Percentiles rank a stretch among this genome's conserved stretches.
These are phyloP conservation scores for Agaricus sinodeliciosus DNA, from an alignment of 768 basidiomycete genomes.

Conservation along the genomic window DNA sequence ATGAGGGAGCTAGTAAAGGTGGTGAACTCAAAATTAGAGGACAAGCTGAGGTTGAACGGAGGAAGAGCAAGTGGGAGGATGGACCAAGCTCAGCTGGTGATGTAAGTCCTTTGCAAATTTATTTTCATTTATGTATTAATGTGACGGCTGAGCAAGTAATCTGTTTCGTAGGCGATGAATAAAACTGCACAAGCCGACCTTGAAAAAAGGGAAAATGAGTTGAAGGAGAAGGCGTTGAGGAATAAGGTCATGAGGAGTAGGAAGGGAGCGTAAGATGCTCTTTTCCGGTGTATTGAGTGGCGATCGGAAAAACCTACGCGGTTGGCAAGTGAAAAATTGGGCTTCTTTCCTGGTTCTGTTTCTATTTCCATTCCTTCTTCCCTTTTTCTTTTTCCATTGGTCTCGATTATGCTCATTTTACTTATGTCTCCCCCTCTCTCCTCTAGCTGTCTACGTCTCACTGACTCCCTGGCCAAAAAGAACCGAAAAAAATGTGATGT, in stretches of 20 bases:
- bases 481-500: too few relatives aligned
- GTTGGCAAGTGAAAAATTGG: constrained; percentile 6
- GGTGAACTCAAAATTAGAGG: constrained; percentile 71
- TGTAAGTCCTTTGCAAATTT: constrained; percentile 15
- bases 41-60: constrained; percentile 50
- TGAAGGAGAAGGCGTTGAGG: constrained; percentile 75
- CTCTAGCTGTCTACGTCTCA: neutral
- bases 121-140: constrained; percentile 6
- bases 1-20: constrained; percentile 29
- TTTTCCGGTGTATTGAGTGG: neutral
- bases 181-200: constrained; percentile 36
- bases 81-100: constrained; percentile 22
- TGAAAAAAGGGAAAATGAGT: constrained; percentile 65
- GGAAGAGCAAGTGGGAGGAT: constrained; percentile 49
- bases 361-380: neutral
- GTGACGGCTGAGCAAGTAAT: constrained; percentile 6
- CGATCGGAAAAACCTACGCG: neutral
- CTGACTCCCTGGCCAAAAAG: too few relatives aligned
- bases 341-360: neutral
- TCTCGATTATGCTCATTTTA: neutral
- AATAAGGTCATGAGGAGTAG: constrained; percentile 76
- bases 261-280: constrained; percentile 29
- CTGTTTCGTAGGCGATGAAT: constrained; percentile 15
- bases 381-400: neutral
- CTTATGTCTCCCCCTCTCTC: constrained; percentile 3